Evolutionary conservation across 306 rosid genomes (phyloP), one percentile per base, ranked within the genome.

Genomic region (Sicyos edulis): DNA sequence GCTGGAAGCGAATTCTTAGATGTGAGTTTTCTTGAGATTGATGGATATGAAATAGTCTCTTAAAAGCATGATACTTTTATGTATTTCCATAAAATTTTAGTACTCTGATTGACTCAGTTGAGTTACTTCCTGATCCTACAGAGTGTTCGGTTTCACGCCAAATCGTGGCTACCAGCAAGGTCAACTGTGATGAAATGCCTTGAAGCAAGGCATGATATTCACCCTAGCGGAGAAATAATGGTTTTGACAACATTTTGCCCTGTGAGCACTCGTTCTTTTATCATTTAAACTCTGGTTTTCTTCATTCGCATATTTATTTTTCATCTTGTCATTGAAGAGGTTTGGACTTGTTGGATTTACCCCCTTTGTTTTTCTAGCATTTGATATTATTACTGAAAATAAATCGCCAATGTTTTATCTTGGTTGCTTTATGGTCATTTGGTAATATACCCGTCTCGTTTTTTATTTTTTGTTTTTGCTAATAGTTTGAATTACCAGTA

Each of bases 121-220:
- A 16, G 12, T 72, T 26, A 29, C 64, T 62, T 7, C 21, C 20
- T 7, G 4, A 55, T 51, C 47, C 44, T 45, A 26, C 88, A 91
- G 99, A 83, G 87, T 69, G 83, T 95, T 26, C 83, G 82, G 8
- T 89, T 78, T 80, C 96, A 89, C 81, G 86, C 82, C 21, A 89
- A 84, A 61, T 95, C 99, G 4, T 95, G 99, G 99, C 76, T 95
- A 71, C 99, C 99, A 22, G 99, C 99, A 55, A 82, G 89, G 82
- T 91, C 99, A 57, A 91, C 91, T 66, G 97, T 95, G 26, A 74
- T 80, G 86, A 92, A 84, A 74, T 91, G 91, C 14, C 80, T 89
- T 70, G 75, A 67, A 16, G 92, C 92, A 74, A 91, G 99, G 74
- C 84, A 85, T 54, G 75, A 82, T 40, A 79, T 87, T 17, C 96